A percentile compares a stretch with the other conserved stretches of the same genome.
Evolutionary conservation across 805 yeast genomes (phyloP).

Genomic region (Barnettozyma siamensis): DNA sequence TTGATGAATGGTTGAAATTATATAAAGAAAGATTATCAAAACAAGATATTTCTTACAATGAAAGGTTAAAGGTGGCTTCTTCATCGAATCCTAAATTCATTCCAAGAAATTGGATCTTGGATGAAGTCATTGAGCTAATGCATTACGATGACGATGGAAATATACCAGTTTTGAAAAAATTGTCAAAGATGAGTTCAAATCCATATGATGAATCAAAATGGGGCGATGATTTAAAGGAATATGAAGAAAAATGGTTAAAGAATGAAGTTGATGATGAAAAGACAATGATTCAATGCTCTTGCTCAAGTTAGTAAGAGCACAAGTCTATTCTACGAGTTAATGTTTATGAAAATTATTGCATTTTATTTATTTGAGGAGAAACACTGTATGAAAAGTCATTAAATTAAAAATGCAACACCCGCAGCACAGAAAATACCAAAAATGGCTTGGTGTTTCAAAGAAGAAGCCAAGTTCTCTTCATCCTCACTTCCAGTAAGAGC

Average conservation of each 20-base stretch:
- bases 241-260: constrained; percentile 50
- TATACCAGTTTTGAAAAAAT: constrained; percentile 46
- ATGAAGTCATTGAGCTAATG: constrained; percentile 64
- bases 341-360: too few species aligned
- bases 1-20: constrained; percentile 46
- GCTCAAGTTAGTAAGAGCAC: constrained; percentile 51
- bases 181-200: constrained; percentile 63
- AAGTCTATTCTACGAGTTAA: not conserved
- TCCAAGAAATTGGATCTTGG: constrained; percentile 81
- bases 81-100: constrained; percentile 69
- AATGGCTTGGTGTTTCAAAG: constrained; percentile 1
- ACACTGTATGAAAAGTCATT: not conserved
- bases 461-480: constrained; percentile 6
- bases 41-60: constrained; percentile 34
- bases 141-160: constrained; percentile 48
- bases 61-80: constrained; percentile 38
- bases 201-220: constrained; percentile 70
- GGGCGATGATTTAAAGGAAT: constrained; percentile 57
- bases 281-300: constrained; percentile 69
- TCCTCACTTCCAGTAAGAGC: constrained; percentile 3
- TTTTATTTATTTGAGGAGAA: too few species aligned
- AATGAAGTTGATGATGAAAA: constrained; percentile 41
- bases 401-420: constrained; percentile 8
- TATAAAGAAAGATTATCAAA: constrained; percentile 39
- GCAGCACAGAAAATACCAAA: constrained; percentile 6